Conservation (phyloP, 2,329 filamentous ascomycete genomes). For the Colletotrichum sp. region DNA sequence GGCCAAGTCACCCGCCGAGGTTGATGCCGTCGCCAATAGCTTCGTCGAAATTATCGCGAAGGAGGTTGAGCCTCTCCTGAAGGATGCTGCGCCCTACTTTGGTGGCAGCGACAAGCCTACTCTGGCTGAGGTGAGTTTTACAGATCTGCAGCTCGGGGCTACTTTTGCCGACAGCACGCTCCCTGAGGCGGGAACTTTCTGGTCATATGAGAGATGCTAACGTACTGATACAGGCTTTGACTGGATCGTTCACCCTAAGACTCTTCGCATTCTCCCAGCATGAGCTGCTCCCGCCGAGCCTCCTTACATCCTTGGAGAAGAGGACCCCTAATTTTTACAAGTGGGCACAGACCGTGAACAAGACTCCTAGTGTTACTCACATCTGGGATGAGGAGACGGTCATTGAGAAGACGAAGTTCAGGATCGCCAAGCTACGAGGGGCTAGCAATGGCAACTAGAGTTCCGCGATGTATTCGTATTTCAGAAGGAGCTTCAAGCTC, state of each 20-base stretch:
- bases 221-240: conserved; percentile 53
- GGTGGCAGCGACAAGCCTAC: conserved; percentile 69
- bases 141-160: not conserved
- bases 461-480: not conserved
- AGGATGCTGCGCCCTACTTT: conserved; percentile 64
- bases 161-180: not conserved
- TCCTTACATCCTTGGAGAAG: conserved; percentile 52
- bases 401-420: conserved; percentile 45
- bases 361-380: conserved; percentile 69
- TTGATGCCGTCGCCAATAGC: conserved; percentile 51
- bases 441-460: not conserved
- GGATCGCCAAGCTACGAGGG: conserved; percentile 27
- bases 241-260: conserved; percentile 71
- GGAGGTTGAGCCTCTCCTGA: conserved; percentile 76
- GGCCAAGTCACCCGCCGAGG: conserved; percentile 54
- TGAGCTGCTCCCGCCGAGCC: conserved; percentile 54
- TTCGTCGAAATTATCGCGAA: conserved; percentile 65
- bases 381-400: conserved; percentile 63
- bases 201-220: not conserved
- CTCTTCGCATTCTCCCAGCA: conserved; percentile 60
- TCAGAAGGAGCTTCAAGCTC: not conserved
- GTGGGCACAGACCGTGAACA: conserved; percentile 67
- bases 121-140: conserved; percentile 69
- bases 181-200: not conserved
- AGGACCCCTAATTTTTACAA: conserved; percentile 70